Evolutionary conservation across 805 yeast genomes (phyloP).

Genomic region (Lipomyces anomalus): DNA sequence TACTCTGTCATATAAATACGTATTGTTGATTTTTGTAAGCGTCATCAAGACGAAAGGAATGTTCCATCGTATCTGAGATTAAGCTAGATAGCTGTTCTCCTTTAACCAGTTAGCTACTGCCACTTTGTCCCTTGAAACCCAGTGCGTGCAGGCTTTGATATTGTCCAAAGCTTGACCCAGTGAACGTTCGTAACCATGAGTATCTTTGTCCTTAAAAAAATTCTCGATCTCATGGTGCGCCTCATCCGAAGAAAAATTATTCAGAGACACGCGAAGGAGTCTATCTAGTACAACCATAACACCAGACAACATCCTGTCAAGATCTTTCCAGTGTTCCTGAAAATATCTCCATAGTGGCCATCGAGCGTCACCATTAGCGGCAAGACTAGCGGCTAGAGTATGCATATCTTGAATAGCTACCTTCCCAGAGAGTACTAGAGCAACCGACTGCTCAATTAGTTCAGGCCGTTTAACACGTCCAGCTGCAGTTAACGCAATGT

Average conservation of each 20-base stretch:
- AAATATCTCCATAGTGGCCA: constrained; percentile 46
- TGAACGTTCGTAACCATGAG: constrained; percentile 54
- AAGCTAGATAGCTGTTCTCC: constrained; percentile 23
- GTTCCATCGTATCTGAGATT: no score
- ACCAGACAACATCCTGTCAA: constrained; percentile 42
- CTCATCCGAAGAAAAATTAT: constrained; percentile 34
- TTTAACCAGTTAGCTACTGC: constrained; percentile 44
- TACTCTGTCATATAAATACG: no score
- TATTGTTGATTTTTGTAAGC: no score
- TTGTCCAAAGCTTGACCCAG: constrained; percentile 52
- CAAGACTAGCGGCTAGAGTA: constrained; percentile 44
- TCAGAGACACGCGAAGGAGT: constrained; percentile 37
- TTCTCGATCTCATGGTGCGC: constrained; percentile 36
- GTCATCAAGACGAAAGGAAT: no score
- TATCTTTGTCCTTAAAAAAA: constrained; percentile 45
- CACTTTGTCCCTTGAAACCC: constrained; percentile 44
- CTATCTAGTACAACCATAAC: constrained; percentile 51
- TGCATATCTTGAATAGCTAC: constrained; percentile 52
- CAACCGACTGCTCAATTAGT: constrained; percentile 39
- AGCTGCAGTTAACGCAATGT: constrained; percentile 51
- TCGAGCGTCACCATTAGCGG: constrained; percentile 43
- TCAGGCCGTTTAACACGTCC: constrained; percentile 42
- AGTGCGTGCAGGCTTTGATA: constrained; percentile 43
- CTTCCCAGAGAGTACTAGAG: constrained; percentile 38
- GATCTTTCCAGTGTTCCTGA: constrained; percentile 42